Conservation (phyloP, 306 rosid genomes). For the Elaeagnus macrophylla region DNA sequence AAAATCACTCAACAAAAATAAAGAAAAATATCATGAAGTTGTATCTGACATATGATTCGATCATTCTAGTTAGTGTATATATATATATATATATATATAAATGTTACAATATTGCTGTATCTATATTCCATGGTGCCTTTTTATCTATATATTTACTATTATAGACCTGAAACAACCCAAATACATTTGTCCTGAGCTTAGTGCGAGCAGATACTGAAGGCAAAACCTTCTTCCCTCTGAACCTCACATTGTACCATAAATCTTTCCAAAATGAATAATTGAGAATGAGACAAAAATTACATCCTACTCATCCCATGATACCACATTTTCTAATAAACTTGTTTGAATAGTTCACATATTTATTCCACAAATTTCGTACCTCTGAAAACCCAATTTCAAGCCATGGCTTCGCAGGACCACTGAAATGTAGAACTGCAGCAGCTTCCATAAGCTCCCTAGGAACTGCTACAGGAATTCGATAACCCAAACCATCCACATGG, state of each 20-base stretch:
- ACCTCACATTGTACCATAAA: slow-evolving; percentile 27
- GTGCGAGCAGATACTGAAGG: slow-evolving; percentile 79
- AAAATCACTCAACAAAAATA: too few species aligned
- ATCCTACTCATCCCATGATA: slow-evolving; percentile 48
- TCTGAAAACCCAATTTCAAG: slow-evolving; percentile 72
- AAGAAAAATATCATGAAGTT: not conserved
- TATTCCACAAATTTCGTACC: slow-evolving; percentile 67
- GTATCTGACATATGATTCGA: too few species aligned
- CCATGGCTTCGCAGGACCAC: slow-evolving; percentile 99
- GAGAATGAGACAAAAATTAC: slow-evolving; percentile 32
- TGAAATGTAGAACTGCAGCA: slow-evolving; percentile 68
- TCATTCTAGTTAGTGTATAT: too few species aligned
- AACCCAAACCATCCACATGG: slow-evolving; percentile 60
- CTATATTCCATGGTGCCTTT: slow-evolving; percentile 29
- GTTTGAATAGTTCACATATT: slow-evolving; percentile 61
- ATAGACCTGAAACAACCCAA: slow-evolving; percentile 35
- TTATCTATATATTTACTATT: slow-evolving; percentile 34
- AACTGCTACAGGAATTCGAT: slow-evolving; percentile 26
- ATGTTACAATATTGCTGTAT: too few species aligned
- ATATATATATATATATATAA: too few species aligned
- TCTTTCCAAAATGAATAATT: slow-evolving; percentile 37
- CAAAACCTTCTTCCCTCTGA: slow-evolving; percentile 91
- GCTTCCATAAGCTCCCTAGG: slow-evolving; percentile 37
- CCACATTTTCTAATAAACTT: slow-evolving; percentile 65
- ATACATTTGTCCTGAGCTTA: slow-evolving; percentile 23